Percentiles rank a stretch among this genome's conserved stretches.
Evolutionary conservation across 352 stramenopile species (phyloP).

Genomic region (Aphanomyces stellatus): DNA sequence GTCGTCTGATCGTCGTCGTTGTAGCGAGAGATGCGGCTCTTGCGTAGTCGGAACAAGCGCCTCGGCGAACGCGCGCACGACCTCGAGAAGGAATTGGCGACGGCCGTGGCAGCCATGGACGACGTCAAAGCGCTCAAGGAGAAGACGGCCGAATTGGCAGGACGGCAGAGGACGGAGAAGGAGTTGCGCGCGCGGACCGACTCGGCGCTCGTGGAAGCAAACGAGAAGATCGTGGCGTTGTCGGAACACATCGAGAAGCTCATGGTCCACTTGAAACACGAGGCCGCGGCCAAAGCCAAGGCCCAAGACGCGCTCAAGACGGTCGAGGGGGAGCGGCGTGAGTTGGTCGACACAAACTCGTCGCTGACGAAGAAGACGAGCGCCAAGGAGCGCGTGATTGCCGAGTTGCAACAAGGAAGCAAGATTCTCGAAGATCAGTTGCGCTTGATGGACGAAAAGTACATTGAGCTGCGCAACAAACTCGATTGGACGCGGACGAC

Average conservation of each 20-base stretch:
- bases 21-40: slow-evolving; percentile 47
- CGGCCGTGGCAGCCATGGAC: slow-evolving; percentile 32
- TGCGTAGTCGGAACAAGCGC: slow-evolving; percentile 66
- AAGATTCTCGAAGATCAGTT: slow-evolving; percentile 95
- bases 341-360: slow-evolving; percentile 48
- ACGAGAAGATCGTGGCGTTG: slow-evolving; percentile 86
- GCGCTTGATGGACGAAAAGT: slow-evolving; percentile 96
- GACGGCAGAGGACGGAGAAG: slow-evolving; percentile 78
- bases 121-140: slow-evolving; percentile 68
- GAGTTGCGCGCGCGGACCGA: slow-evolving; percentile 72
- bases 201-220: slow-evolving; percentile 42
- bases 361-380: slow-evolving; percentile 71
- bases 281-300: slow-evolving; percentile 89
- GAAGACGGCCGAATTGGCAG: slow-evolving; percentile 66
- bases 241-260: slow-evolving; percentile 95
- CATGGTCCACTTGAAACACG: slow-evolving; percentile 94
- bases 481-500: slow-evolving; percentile 89
- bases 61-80: slow-evolving; percentile 36
- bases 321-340: slow-evolving; percentile 70
- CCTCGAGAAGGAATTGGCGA: slow-evolving; percentile 47
- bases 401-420: slow-evolving; percentile 87
- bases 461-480: slow-evolving; percentile 94
- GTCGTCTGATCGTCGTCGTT: neutral
- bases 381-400: slow-evolving; percentile 77
- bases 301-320: slow-evolving; percentile 63